Evolutionary conservation across 768 basidiomycete genomes (phyloP), one percentile per base, ranked within the genome.

Genomic region (Rhizopogon vesiculosus): DNA sequence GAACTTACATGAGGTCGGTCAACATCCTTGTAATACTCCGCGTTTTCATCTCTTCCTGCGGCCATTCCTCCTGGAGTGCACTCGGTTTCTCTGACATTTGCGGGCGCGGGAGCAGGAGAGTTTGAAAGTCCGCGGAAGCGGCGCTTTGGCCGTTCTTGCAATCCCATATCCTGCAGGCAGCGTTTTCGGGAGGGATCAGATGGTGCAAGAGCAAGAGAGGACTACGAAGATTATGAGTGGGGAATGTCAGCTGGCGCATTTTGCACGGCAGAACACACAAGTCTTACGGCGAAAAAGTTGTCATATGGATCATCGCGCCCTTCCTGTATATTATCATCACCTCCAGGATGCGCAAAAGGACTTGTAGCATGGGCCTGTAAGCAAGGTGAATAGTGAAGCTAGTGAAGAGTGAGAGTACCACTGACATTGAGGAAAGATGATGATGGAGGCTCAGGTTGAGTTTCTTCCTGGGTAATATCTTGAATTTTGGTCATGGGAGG

Each of bases 31-130:
- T 22, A 3, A 16, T 8, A 4, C 22, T 16, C 8, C 31, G 2
- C 8, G 9, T 33, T 13, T 6, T 49, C 25, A 25, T 25, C 3
- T 25, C 25, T 15, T 1, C 7, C 22, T 15, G 2, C 22, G 7
- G 5, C 29, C 6, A 13, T 31, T 5, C 33, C 8, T 22, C 10
- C 19, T 25, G 15, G 19, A 18, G 12, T 9, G 22, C 1, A 19
- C 18, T 10, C 12, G 12, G 6, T 16, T 5, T 0, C 1, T 22
- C 5, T 9, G 2, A 1, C 5, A 15, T 8, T 16, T 15, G 4
- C 8, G 1, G 35, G 33, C 5, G 15, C 7, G 19, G 4, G 2
- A 38, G 4, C 35, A 1, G 31, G 22, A 8, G 15, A 16, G 4
- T 25, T 16, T 22, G 33, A 22, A 10, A 18, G 5, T 22, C 8